Conservation (phyloP, 2,329 filamentous ascomycete genomes). For the Ascochyta clinopodiicola region DNA sequence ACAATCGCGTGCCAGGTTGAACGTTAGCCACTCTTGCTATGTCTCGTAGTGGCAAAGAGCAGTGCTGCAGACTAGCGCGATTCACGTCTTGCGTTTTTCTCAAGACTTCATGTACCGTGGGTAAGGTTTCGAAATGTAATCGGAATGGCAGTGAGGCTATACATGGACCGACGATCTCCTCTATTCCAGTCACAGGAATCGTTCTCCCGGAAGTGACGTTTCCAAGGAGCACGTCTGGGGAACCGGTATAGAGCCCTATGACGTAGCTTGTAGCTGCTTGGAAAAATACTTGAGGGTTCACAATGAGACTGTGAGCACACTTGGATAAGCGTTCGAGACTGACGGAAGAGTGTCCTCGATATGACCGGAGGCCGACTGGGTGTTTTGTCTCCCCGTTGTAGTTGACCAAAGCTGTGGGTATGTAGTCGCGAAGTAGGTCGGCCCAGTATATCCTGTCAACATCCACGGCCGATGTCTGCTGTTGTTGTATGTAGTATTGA, state of each 20-base stretch:
- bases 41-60: conserved; percentile 68
- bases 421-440: conserved; percentile 65
- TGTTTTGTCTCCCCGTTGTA: conserved; percentile 54
- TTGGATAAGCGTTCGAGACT: conserved; percentile 18
- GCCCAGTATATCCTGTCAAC: conserved; percentile 68
- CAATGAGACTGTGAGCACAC: conserved; percentile 42
- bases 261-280: conserved; percentile 74
- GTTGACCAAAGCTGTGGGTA: conserved; percentile 64
- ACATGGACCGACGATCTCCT: conserved; percentile 79
- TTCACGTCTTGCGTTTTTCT: conserved; percentile 69
- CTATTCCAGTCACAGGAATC: conserved; percentile 72
- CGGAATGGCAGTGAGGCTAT: conserved; percentile 77
- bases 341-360: conserved; percentile 33
- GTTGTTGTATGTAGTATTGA: conserved; percentile 44
- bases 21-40: conserved; percentile 69
- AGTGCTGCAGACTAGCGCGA: conserved; percentile 69
- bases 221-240: conserved; percentile 73
- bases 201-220: conserved; percentile 83
- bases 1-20: conserved; percentile 65
- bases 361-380: conserved; percentile 4
- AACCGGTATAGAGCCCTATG: conserved; percentile 69
- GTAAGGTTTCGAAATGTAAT: conserved; percentile 61
- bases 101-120: conserved; percentile 66
- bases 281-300: conserved; percentile 74
- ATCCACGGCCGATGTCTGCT: background rate